Evolutionary conservation across 2,329 filamentous ascomycete genomes (phyloP), one percentile per base, ranked within the genome.

Genomic region (Aureobasidium sp.): DNA sequence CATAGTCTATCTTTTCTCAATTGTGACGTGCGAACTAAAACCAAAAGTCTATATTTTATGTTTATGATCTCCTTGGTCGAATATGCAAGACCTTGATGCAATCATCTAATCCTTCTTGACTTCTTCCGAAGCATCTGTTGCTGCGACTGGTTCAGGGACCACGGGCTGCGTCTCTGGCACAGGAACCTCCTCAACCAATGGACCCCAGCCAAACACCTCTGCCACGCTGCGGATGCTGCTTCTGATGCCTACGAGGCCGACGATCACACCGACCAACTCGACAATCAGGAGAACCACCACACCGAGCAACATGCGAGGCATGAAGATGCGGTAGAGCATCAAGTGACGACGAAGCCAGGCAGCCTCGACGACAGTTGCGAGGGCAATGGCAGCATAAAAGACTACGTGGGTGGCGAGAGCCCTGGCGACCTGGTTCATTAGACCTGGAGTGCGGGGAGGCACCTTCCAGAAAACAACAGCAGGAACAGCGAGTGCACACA

Each of bases 301-400:
- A 0, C 88, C 91, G 72, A 90, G 83, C 88, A 99, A 90, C 77
- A 93, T 99, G 31, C 93, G 79, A 51, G 94, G 94, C 76, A 84
- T 87, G 71, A 99, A 99, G 47, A 99, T 91, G 45, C 94, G 84
- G 76, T 94, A 99, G 34, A 99, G 82, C 94, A 99, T 99, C 66
- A 99, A 81, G 78, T 99, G 94, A 57, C 94, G 82, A 60, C 94
- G 82, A 70, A 99, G 77, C 77, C 91, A 87, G 1, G 90, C 92
- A 0, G 93, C 90, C 88, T 93, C 97, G 73, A 89, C 85, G 68
- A 94, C 95, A 5, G 92, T 96, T 0, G 91, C 90, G 25, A 96
- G 76, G 31, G 88, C 88, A 71, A 97, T 84, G 9, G 89, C 87
- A 5, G 90, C 90, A 71, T 91, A 94, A 72, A 93, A 96, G 0